Base-by-base conservation (phyloP, 768 basidiomycete genomes). In the Naganishia onofrii region DNA sequence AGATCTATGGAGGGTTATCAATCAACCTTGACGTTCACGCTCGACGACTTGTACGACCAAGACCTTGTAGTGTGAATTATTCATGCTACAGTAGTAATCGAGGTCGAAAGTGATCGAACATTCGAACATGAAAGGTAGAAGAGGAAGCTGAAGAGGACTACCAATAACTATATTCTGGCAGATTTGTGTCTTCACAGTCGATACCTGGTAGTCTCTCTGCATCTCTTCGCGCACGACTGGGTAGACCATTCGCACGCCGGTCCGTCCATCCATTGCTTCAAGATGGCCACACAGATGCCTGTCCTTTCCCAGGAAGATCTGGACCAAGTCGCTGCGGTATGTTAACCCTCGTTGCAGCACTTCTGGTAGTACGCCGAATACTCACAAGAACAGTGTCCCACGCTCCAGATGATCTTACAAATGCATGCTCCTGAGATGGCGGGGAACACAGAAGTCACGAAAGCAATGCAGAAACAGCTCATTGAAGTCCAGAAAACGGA, bases 381-480 rank as follows among this genome's bases (percentile, higher is more conserved):
- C 48, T 51, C 6, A 51, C 48, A 3, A 51, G 3, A 12, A 4
- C 21, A 3, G 13, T 29, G 23, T 44, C 6, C 34, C 46, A 0
- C 46, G 1, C 10, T 2, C 1, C 57, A 80, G 79, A 76, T 77
- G 29, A 79, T 80, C 29, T 53, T 76, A 0, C 73, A 74, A 17
- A 73, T 80, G 29, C 78, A 79, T 64, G 67, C 70, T 13, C 74
- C 79, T 13, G 67, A 70, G 19, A 76, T 74, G 4, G 66, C 75
- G 0, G 69, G 73, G 0, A 72, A 79, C 56, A 76, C 80, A 10
- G 67, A 65, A 42, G 38, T 75, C 9, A 76, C 77, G 26, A 76
- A 79, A 46, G 70, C 73, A 42, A 70, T 81, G 8, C 75, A 81
- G 52, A 66, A 70, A 28, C 76, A 78, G 32, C 67, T 81, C 42